Evolutionary conservation across 257 asterid species (phyloP), one percentile per base, ranked within the genome.

Genomic region (Penstemon barbatus): DNA sequence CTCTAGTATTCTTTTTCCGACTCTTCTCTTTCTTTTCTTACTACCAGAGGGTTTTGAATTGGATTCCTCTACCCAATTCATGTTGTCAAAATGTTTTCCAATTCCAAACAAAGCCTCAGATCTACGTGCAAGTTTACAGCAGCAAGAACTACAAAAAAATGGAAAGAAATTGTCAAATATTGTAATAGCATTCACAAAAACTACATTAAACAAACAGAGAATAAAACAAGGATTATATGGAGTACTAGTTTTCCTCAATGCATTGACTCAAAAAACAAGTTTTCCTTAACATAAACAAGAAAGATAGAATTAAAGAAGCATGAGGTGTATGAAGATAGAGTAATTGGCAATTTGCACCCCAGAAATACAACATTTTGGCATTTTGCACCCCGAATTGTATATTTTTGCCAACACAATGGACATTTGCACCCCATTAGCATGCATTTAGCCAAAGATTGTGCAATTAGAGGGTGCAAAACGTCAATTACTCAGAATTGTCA

Each of bases 51-150:
- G 63, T 65, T 58, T 79, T 36, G 45, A 82, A 74, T 61, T 64
- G 58, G 80, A 55, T 51, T 86, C 93, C 76, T 74, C 93, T 77
- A 83, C 84, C 98, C 97, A 85, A 81, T 80, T 83, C 95, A 91
- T 91, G 65, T 53, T 61, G 74, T 65, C 63, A 48, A 51, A 49
- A 11, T 43, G 59, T 60, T 54, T 48, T 7, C 65, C 73, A 59
- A 57, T 37, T 37, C 36, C 63, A 59, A 12, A 58, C 44, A 42
- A 41, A 25, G 13, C 3, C 19, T 64, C 60, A 63, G 51, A n/a
- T 60, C 54, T 71, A 50, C 74, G 71, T 69, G 72, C 64, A 64
- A 40, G 54, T 52, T 45, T 4, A n/a, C 39, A 36, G 13, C 19
- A 36, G 13, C 12, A n/a, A 37, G 39, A 46, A 68, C 44, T 10